These are phyloP conservation scores for Polytrichum formosum DNA, from an alignment of 225 moss, liverwort and hornwort species.

Conservation along the genomic window DNA sequence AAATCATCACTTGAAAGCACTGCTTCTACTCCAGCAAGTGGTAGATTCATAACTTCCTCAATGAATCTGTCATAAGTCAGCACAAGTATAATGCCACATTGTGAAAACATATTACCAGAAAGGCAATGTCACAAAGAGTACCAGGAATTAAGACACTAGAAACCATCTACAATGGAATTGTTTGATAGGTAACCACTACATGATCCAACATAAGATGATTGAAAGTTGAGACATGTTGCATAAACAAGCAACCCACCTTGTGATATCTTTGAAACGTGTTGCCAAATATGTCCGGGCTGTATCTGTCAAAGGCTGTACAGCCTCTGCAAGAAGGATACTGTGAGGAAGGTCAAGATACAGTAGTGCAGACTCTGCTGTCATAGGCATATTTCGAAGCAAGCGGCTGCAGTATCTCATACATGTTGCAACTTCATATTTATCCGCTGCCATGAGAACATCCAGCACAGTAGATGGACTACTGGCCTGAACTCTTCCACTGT, in stretches of 20 bases:
- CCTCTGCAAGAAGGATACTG: conserved; percentile 79
- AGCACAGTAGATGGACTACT: conserved; percentile 67
- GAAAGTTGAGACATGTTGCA: neutral
- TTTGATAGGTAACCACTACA: too few relatives aligned
- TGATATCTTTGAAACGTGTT: conserved; percentile 75
- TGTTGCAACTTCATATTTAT: conserved; percentile 89
- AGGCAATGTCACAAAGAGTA: neutral
- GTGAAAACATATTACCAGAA: too few relatives aligned
- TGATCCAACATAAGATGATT: neutral
- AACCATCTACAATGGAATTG: too few relatives aligned
- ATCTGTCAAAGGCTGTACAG: conserved; percentile 87
- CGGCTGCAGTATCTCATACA: conserved; percentile 91
- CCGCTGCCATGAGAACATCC: conserved; percentile 97
- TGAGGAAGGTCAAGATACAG: conserved; percentile 93
- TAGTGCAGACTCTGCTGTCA: conserved; percentile 90
- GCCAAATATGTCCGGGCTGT: conserved; percentile 82
- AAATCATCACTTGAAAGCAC: conserved; percentile 95
- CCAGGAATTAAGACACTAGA: too few relatives aligned
- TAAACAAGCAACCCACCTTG: conserved; percentile 41
- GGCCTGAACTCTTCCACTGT: conserved; percentile 92
- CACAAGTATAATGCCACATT: neutral
- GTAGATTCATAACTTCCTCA: conserved; percentile 91
- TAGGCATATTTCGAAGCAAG: conserved; percentile 79
- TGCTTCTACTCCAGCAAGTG: conserved; percentile 90
- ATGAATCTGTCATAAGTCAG: conserved; percentile 40